Evolutionary conservation across 106 monocot species (phyloP).

Genomic region (Narthecium ossifragum): DNA sequence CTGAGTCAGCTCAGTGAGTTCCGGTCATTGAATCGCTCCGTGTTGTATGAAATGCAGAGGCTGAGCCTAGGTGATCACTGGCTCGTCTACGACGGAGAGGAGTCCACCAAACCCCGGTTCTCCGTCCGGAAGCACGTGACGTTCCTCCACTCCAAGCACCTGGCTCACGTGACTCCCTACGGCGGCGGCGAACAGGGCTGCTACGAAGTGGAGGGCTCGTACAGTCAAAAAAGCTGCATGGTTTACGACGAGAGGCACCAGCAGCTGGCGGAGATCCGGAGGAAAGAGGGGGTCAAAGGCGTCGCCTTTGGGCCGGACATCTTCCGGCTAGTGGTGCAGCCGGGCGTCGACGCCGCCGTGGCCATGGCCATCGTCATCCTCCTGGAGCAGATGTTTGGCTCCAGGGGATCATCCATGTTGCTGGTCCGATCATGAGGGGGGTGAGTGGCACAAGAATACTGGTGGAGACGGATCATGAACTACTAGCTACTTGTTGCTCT

Average conservation of each 20-base stretch:
- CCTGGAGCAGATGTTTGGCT: slow-evolving; percentile 36
- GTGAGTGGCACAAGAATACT: too few relatives aligned
- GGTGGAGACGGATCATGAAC: too few relatives aligned
- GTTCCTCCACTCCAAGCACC: slow-evolving; percentile 21
- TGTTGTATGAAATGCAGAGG: slow-evolving; percentile 15
- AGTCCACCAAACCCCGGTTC: slow-evolving; percentile 16
- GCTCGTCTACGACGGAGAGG: slow-evolving; percentile 46
- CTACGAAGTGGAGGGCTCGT: slow-evolving; percentile 46
- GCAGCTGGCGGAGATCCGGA: slow-evolving; percentile 37
- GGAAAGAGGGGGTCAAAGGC: slow-evolving; percentile 34
- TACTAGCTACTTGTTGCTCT: too few relatives aligned
- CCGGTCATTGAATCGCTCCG: not conserved
- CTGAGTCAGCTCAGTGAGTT: too few relatives aligned
- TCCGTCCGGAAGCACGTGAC: slow-evolving; percentile 23
- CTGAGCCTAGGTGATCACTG: slow-evolving; percentile 51
- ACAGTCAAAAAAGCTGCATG: slow-evolving; percentile 27
- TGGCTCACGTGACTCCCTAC: slow-evolving; percentile 34
- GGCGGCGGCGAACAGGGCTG: not conserved
- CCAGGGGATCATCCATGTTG: not conserved
- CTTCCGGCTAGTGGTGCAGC: slow-evolving; percentile 45
- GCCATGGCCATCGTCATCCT: slow-evolving; percentile 49
- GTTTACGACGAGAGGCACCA: slow-evolving; percentile 25
- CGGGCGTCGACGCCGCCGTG: slow-evolving; percentile 21
- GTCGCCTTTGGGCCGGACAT: slow-evolving; percentile 48
- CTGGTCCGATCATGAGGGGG: not conserved